Evolutionary conservation across 129 eudicot species (phyloP).

Genomic region (Ambrosia artemisiifolia): DNA sequence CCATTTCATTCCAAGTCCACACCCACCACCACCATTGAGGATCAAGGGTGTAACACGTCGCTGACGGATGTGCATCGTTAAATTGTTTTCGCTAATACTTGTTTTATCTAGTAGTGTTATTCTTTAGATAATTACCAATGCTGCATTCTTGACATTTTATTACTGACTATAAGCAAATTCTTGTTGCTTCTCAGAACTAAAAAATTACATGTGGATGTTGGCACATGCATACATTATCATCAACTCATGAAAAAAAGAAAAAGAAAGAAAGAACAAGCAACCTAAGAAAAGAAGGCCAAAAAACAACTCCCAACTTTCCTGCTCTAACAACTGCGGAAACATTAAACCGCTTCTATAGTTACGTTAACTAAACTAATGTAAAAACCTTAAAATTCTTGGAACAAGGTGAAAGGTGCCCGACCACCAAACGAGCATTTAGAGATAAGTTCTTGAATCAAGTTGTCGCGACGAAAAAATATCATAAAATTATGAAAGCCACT

Average conservation of each 20-base stretch:
- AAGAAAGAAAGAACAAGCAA: neutral
- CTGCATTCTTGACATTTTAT: neutral
- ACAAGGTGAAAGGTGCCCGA: slow-evolving; percentile 20
- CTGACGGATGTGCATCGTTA: too few species aligned
- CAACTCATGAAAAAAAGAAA: neutral
- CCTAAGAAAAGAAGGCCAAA: slow-evolving; percentile 12
- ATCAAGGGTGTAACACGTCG: too few species aligned
- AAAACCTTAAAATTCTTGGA: slow-evolving; percentile 14
- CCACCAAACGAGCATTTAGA: slow-evolving; percentile 21
- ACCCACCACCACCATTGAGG: too few species aligned
- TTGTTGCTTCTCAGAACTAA: slow-evolving; percentile 20
- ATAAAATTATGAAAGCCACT: slow-evolving; percentile 15
- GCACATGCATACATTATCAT: slow-evolving; percentile 24
- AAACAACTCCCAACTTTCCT: slow-evolving; percentile 27
- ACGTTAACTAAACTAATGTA: slow-evolving; percentile 4
- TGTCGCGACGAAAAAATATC: slow-evolving; percentile 18
- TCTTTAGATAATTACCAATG: neutral
- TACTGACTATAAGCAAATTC: slow-evolving; percentile 1
- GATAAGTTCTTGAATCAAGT: slow-evolving; percentile 8
- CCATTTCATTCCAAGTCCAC: too few species aligned
- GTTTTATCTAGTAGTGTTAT: too few species aligned
- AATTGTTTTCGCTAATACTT: too few species aligned
- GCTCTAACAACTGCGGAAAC: slow-evolving; percentile 25
- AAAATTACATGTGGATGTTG: slow-evolving; percentile 10
- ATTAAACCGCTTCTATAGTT: slow-evolving; percentile 17